phyloP scores from a whole-genome alignment of 2,329 filamentous ascomycete genomes.

The Stagonosporopsis chrysanthemi region DNA sequence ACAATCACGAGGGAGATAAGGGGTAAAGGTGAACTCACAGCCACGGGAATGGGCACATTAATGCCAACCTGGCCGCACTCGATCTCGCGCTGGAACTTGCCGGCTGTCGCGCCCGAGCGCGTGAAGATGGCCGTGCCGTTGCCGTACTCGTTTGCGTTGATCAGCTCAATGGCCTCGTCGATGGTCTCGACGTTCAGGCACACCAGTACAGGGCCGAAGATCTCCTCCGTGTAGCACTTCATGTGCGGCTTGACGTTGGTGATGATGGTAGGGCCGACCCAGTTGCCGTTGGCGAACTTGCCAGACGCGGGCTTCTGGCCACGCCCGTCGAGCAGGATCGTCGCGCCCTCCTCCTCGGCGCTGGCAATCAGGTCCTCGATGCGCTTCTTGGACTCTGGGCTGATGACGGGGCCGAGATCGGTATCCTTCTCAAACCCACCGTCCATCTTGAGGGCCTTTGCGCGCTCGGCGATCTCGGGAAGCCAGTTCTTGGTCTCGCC shows the following conservation, averaged over 20 bases:
- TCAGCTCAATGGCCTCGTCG: slow-evolving; percentile 80
- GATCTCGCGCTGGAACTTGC: slow-evolving; percentile 79
- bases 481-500: slow-evolving; percentile 87
- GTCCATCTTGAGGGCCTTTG: slow-evolving; percentile 75
- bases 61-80: slow-evolving; percentile 87
- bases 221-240: slow-evolving; percentile 85
- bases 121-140: slow-evolving; percentile 90
- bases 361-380: slow-evolving; percentile 79
- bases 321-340: slow-evolving; percentile 81
- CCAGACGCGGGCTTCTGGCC: slow-evolving; percentile 72
- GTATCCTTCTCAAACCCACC: slow-evolving; percentile 82
- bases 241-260: slow-evolving; percentile 80
- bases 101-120: slow-evolving; percentile 76
- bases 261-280: slow-evolving; percentile 82
- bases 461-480: slow-evolving; percentile 76
- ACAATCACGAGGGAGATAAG: too few species aligned
- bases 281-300: slow-evolving; percentile 87
- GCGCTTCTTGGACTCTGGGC: slow-evolving; percentile 77
- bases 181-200: slow-evolving; percentile 80
- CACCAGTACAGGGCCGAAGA: slow-evolving; percentile 84
- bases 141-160: slow-evolving; percentile 87
- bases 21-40: slow-evolving; percentile 37
- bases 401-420: slow-evolving; percentile 84
- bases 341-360: slow-evolving; percentile 81
- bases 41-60: slow-evolving; percentile 79